Evolutionary conservation across 805 yeast genomes (phyloP).

Genomic region (Myxozyma neotropica): DNA sequence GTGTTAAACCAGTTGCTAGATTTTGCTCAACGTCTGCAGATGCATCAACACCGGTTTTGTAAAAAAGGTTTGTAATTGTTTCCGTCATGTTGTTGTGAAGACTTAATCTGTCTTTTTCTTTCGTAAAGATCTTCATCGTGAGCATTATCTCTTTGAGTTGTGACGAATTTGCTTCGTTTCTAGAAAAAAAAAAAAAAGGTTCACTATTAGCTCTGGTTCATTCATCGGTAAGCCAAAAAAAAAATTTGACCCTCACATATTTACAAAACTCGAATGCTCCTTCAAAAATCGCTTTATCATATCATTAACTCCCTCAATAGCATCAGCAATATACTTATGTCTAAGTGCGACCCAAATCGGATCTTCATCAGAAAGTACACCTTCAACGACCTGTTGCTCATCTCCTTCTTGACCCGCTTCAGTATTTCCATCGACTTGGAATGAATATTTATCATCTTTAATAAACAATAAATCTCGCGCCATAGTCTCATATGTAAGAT

Average conservation of each 20-base stretch:
- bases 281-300: constrained; percentile 65
- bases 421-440: constrained; percentile 45
- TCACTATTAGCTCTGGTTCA: no score
- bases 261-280: constrained; percentile 69
- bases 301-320: constrained; percentile 60
- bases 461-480: constrained; percentile 70
- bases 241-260: constrained; percentile 11
- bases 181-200: neutral
- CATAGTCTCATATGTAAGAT: constrained; percentile 89
- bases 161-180: constrained; percentile 9
- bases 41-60: constrained; percentile 51
- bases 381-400: constrained; percentile 43
- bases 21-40: constrained; percentile 86
- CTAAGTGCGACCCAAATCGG: constrained; percentile 71
- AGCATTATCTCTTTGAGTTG: constrained; percentile 55
- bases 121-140: constrained; percentile 56
- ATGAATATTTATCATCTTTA: constrained; percentile 52
- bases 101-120: constrained; percentile 44
- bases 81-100: constrained; percentile 28
- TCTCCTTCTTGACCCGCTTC: constrained; percentile 22
- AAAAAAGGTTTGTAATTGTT: constrained; percentile 16
- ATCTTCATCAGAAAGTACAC: constrained; percentile 63
- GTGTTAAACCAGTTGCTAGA: constrained; percentile 68
- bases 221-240: no score
- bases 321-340: constrained; percentile 75